Evolutionary conservation across 306 rosid species (phyloP), one percentile per base, ranked within the genome.

Genomic region (Inga leiocalycina): DNA sequence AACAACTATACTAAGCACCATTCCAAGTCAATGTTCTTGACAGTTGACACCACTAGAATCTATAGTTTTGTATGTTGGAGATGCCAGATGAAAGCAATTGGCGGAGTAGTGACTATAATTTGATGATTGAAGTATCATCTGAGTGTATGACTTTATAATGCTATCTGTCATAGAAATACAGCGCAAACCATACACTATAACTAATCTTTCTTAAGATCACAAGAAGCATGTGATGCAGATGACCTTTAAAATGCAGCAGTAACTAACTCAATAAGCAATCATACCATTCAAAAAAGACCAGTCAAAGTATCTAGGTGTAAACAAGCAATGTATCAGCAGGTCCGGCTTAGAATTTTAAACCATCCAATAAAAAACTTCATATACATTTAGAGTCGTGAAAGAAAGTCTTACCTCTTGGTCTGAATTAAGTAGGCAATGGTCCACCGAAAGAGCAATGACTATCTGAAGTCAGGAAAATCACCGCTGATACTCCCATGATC

Each of bases 341-440:
- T 70, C 43, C 52, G 43, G 52, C 75, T 37, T 30, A 71, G 32
- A 45, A 45, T 46, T 72, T 13, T 72, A 24, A 45, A 46, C 14
- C 12, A 72, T 76, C 73, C 20, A 81, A 46, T 59, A 8, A 8
- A 79, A 66, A 14, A 46, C 61, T 64, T 71, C 9, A 46, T 3
- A 71, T 43, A 59, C 16, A 80, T 71, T 44, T 17, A 76, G 75
- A 61, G 68, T 66, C 81, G 12, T 52, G 74, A 59, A n/a, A 51
- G 77, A 67, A 37, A 27, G 69, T 22, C 87, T 77, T 77, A 86
- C 85, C 69, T 39, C 68, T 81, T 15, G 20, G 41, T 15, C 39
- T 76, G 67, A 45, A 81, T 92, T 86, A 94, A 62, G 98, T 92
- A 49, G 98, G 97, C 62, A 35, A 69, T 43, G 88, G 88, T 43